Evolutionary conservation across 108 stramenopile genomes (phyloP), one percentile per base, ranked within the genome.

Genomic region (Nitzschia putrida): DNA sequence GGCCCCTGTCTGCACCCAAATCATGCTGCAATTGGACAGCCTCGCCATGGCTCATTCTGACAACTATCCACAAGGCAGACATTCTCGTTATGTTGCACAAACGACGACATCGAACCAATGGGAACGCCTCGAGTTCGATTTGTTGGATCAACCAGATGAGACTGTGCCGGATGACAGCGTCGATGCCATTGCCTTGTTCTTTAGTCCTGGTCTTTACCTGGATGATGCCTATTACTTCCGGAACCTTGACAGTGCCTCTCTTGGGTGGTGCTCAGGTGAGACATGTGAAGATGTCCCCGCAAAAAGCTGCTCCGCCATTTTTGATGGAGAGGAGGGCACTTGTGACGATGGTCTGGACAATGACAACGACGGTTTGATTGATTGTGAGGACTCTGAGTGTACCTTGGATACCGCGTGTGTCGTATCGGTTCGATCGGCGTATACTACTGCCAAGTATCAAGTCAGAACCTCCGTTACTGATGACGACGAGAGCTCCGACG

Each of bases 1-100:
- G 14, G 66, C 77, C 6, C 42, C 71, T 63, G 21, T 56, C 0
- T 81, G 76, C 54, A 68, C 61, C 52, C 66, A 71, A 47, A 10
- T 63, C 13, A 21, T 63, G 44, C 9, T 63, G 3, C 61, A 63
- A 24, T 38, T 63, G n/a, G 61, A 63, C 22, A 40, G 22, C 9
- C 23, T 63, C 11, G 38, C 61, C 61, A 1, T 25, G 44, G 61
- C 44, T 24, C 1, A 2, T 45, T 41, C 37, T 12, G n/a, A 47
- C 13, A n/a, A 44, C 8, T 63, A 63, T 45, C 61, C 61, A 9
- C n/a, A 21, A 44, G 61, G 61, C 12, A 41, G 61, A 22, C 61
- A 63, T 47, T 40, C 38, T 47, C 61, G 61, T 39, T 63, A 63
- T 39, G 44, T 63, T 21, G 61, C 61, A 22, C 40, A 23, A 18